These are phyloP conservation scores for Pelargonium citronellum DNA, from an alignment of 441 rosid species.

Conservation along the genomic window DNA sequence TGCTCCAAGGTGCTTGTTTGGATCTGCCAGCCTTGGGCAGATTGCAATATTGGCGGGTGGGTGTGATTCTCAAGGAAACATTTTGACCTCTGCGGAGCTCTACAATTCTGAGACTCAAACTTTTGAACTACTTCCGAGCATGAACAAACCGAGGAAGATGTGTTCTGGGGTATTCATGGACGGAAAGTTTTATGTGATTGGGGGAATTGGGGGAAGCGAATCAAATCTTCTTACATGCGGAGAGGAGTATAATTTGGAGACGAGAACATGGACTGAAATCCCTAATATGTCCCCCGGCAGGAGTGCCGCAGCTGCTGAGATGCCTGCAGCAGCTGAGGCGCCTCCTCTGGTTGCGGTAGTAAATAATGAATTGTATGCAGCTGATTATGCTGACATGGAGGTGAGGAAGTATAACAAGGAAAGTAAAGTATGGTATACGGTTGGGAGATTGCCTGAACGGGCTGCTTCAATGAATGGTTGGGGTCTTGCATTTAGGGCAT, in stretches of 20 bases:
- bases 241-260: constrained; percentile 70
- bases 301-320: constrained; percentile 35
- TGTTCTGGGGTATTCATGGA: constrained; percentile 91
- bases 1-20: constrained; percentile 83
- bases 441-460: constrained; percentile 80
- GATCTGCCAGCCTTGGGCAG: constrained; percentile 89
- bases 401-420: constrained; percentile 67
- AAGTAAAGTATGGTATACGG: constrained; percentile 44
- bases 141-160: constrained; percentile 84
- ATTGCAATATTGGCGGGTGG: constrained; percentile 92
- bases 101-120: constrained; percentile 79
- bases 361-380: constrained; percentile 71
- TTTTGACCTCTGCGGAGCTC: constrained; percentile 69
- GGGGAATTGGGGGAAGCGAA: constrained; percentile 64
- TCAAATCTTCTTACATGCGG: constrained; percentile 62
- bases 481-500: constrained; percentile 95
- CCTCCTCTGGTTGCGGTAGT: constrained; percentile 91
- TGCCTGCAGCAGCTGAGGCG: constrained; percentile 70
- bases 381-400: constrained; percentile 77
- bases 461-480: constrained; percentile 92
- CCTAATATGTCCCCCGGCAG: constrained; percentile 78
- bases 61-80: constrained; percentile 58
- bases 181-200: constrained; percentile 76
- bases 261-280: constrained; percentile 67
- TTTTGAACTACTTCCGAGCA: constrained; percentile 58